Evolutionary conservation across 2,329 filamentous ascomycete genomes (phyloP), one percentile per base, ranked within the genome.

Genomic region (Tolypocladium endophyticum): DNA sequence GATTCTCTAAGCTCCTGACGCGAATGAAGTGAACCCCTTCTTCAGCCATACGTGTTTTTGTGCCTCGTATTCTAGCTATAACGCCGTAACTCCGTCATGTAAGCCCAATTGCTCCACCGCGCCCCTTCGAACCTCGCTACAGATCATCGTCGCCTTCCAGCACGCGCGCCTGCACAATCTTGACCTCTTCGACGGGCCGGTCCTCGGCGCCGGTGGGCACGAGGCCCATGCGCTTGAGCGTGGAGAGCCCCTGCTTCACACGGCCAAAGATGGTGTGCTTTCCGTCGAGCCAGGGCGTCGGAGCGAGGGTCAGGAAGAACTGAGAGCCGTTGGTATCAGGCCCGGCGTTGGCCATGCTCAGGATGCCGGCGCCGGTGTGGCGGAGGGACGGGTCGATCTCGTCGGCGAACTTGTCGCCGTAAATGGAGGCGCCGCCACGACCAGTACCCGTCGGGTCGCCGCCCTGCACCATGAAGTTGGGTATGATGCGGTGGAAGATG

Each of bases 231-330:
- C 91, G 82, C 78, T 90, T 87, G 35, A 97, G 86, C n/a, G 93
- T 81, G 60, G 82, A 79, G 82, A 97, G 85, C 0, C 94, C 94
- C 59, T 76, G 83, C 77, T 89, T 92, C 45, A 99, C 92, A 58
- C 93, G 79, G 1, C 94, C 94, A 71, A 99, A 99, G 65, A 99
- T 95, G 14, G 92, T 96, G 73, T 99, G 93, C 74, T 96, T 97
- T 28, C 92, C 92, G 74, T 99, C 94, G 61, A 99, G 76, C 93
- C 93, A 97, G 0, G 94, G 94, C 20, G 94, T 93, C 5, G 93
- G 93, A 9, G 92, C 93, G 39, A 97, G 80, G 0, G 94, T 97
- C 65, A 99, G 86, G 72, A 97, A 97, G 76, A 97, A 99, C 76
- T 97, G 94, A 61, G 86, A 90, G 28, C 93, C 93, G 73, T 97